Evolutionary conservation across 108 stramenopile genomes (phyloP).

Genomic region (Epipyxis sp.): DNA sequence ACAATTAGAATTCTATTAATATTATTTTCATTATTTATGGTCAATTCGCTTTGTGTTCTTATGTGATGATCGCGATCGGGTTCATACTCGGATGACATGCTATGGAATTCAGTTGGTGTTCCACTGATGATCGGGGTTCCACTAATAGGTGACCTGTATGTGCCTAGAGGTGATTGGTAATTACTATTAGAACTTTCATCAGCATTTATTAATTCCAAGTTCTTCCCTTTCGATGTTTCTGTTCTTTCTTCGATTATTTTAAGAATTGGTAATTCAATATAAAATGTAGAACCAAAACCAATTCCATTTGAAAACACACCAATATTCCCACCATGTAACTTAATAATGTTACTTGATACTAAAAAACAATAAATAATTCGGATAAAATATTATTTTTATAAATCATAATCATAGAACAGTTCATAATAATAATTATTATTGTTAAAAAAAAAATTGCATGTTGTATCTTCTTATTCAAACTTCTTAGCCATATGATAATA

Average conservation of each 20-base stretch:
- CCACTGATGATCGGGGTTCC: not conserved
- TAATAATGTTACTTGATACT: not conserved
- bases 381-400: too few species aligned
- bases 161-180: not conserved
- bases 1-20: too few species aligned
- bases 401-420: too few species aligned
- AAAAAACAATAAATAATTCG: not conserved
- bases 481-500: too few species aligned
- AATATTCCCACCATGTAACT: not conserved
- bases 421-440: too few species aligned
- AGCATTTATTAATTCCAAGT: too few species aligned
- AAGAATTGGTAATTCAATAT: not conserved
- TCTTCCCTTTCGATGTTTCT: not conserved
- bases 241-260: not conserved
- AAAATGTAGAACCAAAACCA: not conserved
- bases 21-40: too few species aligned
- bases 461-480: too few species aligned
- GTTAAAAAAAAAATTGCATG: too few species aligned
- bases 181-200: too few species aligned
- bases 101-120: not conserved
- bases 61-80: not conserved
- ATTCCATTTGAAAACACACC: conserved; percentile 5
- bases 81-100: not conserved
- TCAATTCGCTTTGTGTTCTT: too few species aligned
- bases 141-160: not conserved